Base-by-base conservation (phyloP, 2,329 filamentous ascomycete genomes). In the Falciphora oryzae region DNA sequence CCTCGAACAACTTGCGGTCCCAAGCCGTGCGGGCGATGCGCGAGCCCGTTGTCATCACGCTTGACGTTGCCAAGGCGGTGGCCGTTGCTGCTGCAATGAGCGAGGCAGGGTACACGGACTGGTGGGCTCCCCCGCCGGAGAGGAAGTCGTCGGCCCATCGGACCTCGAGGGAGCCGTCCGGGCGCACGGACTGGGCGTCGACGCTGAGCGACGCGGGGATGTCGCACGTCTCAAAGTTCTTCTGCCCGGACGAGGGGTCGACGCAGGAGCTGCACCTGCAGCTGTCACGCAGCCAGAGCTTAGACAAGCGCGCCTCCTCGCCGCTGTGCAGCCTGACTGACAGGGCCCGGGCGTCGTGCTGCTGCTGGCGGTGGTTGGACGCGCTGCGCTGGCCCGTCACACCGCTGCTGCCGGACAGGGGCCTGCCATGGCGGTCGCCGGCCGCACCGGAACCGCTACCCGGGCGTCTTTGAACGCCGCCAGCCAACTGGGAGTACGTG, bases 211-310 rank as follows among this genome's bases (percentile, higher is more conserved):
- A 25, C 13, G 31, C 35, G 0, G 87, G 85, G 57, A 92, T 87
- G 63, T 92, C 87, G 27, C 80, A 79, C 1, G 87, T 88, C 64
- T 83, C 82, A 74, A 91, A 91, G 53, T 79, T 78, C 75, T 89
- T 89, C 72, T 89, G 86, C 57, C 79, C 81, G 22, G 85, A 86
- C 57, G 83, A 81, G 4, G 81, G 77, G 71, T 89, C 82, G 38
- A 86, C 78, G 70, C 86, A 89, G 59, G 67, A 70, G n/a, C 77
- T 68, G 71, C 86, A 89, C 27, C 76, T 71, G 75, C 87, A 89
- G 65, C 81, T 75, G 72, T 89, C 86, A 53, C 87, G 82, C 27
- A 89, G 75, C 70, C 75, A 77, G 10, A 72, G 57, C 13, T 64
- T 61, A 28, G 68, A 64, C 56, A 67, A 57, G n/a, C 31, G 56